phyloP scores from a whole-genome alignment of 352 stramenopile genomes.

The Phytopythium aichiense region DNA sequence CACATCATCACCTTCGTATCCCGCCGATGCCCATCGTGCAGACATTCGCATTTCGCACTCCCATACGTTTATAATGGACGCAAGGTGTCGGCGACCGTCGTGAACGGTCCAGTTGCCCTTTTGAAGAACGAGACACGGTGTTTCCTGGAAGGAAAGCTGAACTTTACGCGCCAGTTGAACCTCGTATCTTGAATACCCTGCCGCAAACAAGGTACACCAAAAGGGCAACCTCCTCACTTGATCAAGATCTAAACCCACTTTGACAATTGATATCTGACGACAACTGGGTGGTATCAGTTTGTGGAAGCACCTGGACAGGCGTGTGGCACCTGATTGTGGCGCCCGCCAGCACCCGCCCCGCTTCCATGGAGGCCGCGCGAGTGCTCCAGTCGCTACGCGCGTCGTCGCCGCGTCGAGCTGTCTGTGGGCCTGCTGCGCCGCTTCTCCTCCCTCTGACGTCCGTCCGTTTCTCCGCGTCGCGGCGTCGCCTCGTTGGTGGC shows the following conservation, averaged over 20 bases:
- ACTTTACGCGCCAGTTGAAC: not conserved
- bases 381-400: not conserved
- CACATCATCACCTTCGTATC: too few species aligned
- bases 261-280: not conserved
- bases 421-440: not conserved
- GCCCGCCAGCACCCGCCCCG: not conserved
- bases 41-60: too few species aligned
- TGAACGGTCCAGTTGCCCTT: not conserved
- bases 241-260: not conserved
- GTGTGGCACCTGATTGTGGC: not conserved
- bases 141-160: slow-evolving; percentile 1
- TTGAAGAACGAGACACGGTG: not conserved
- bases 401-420: not conserved
- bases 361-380: slow-evolving; percentile 2
- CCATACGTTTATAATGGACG: not conserved
- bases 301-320: not conserved
- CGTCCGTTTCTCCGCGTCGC: not conserved
- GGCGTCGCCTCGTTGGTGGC: not conserved
- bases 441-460: not conserved
- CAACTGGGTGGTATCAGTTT: not conserved
- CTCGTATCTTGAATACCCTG: not conserved
- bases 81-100: too few species aligned
- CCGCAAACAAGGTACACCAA: too few species aligned
- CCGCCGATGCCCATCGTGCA: too few species aligned
- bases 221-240: too few species aligned